Conservation (phyloP, 1,284 basidiomycete species). For the Sporisorium exsertum region DNA sequence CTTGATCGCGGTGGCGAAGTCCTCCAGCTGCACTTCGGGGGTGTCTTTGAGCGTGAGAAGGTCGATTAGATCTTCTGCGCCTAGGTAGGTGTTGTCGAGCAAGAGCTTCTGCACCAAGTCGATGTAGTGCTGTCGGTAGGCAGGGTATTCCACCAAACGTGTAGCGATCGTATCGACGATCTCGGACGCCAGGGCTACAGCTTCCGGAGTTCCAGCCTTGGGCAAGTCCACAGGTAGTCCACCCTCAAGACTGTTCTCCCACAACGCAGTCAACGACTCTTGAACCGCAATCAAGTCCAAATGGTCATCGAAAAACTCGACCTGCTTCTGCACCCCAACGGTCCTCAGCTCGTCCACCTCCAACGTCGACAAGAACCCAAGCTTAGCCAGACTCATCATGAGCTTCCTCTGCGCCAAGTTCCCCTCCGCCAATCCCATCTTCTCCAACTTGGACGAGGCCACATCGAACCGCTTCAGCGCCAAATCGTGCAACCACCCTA, state of each 20-base stretch:
- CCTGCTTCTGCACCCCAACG: slow-evolving; percentile 57
- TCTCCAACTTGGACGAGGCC: slow-evolving; percentile 76
- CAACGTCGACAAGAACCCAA: slow-evolving; percentile 78
- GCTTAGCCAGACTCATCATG: slow-evolving; percentile 89
- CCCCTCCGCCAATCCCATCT: slow-evolving; percentile 74
- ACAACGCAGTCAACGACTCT: slow-evolving; percentile 65
- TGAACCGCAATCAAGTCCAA: slow-evolving; percentile 75
- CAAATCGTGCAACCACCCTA: slow-evolving; percentile 90
- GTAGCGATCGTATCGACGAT: slow-evolving; percentile 33
- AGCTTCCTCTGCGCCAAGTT: slow-evolving; percentile 73
- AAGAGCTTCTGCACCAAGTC: slow-evolving; percentile 64
- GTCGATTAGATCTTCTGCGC: slow-evolving; percentile 73
- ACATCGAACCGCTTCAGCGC: slow-evolving; percentile 77
- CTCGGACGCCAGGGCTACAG: slow-evolving; percentile 28
- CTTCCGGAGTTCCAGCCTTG: not conserved
- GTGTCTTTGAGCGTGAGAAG: slow-evolving; percentile 72
- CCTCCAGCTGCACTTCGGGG: slow-evolving; percentile 66
- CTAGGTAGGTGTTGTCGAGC: slow-evolving; percentile 67
- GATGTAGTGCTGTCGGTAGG: slow-evolving; percentile 55
- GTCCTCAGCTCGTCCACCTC: slow-evolving; percentile 33
- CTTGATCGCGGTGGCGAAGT: slow-evolving; percentile 72
- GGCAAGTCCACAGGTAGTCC: slow-evolving; percentile 21
- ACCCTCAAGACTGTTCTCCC: slow-evolving; percentile 42
- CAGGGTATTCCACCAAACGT: slow-evolving; percentile 38
- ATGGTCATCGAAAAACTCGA: slow-evolving; percentile 72